These are phyloP conservation scores for Phalaenopsis hybrid DNA, from an alignment of 116 monocot species.

Conservation along the genomic window DNA sequence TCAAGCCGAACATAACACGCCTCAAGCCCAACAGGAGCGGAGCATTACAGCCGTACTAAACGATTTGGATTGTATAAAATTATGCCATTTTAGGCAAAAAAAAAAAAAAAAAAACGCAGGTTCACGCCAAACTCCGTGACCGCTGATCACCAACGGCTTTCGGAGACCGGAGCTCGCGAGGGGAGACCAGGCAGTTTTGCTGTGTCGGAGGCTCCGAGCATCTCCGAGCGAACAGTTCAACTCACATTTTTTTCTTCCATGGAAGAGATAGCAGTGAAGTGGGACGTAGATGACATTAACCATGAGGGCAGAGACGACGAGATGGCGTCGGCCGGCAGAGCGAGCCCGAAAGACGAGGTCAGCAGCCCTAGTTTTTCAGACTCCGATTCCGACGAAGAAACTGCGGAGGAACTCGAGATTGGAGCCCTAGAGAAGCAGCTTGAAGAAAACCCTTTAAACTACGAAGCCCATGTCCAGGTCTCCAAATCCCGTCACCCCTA, in stretches of 20 bases:
- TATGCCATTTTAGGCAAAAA: no score
- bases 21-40: no score
- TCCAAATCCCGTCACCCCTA: not conserved
- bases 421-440: conserved; percentile 47
- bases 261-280: not conserved
- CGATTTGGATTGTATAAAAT: no score
- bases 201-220: no score
- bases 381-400: conserved; percentile 48
- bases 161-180: no score
- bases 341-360: not conserved
- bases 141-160: no score
- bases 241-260: not conserved
- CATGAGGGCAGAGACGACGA: not conserved
- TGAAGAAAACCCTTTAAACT: conserved; percentile 60
- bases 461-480: conserved; percentile 76
- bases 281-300: not conserved
- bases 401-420: conserved; percentile 32
- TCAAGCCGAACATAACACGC: no score
- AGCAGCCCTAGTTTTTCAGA: conserved; percentile 27
- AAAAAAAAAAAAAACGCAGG: no score
- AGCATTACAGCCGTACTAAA: no score
- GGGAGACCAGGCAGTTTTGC: no score
- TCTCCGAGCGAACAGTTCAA: not conserved
- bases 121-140: no score
- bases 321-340: not conserved